Percentiles rank a stretch among this genome's conserved stretches.
Conservation (phyloP, 2,329 filamentous ascomycete species). For the Rutstroemia sp. region DNA sequence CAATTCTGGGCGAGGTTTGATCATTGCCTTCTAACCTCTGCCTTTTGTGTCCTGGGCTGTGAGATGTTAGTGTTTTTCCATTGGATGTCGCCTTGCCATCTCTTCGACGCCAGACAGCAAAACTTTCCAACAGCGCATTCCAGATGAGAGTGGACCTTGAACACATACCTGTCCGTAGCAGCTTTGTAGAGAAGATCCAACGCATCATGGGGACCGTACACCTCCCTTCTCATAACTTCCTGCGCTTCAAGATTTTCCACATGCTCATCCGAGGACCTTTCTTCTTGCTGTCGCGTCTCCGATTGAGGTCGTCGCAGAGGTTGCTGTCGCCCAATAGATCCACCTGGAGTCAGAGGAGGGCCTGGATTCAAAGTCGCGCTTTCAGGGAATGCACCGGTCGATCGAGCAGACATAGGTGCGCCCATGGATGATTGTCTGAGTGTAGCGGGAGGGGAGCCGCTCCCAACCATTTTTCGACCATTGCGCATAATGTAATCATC, state of each 20-base stretch:
- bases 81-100: no score
- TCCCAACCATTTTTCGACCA: conserved; percentile 58
- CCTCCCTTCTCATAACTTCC: conserved; percentile 58
- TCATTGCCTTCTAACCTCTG: conserved; percentile 16
- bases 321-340: conserved; percentile 56
- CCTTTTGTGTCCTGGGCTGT: conserved; percentile 29
- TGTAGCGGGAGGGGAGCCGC: conserved; percentile 33
- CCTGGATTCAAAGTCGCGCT: conserved; percentile 27
- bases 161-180: conserved; percentile 49
- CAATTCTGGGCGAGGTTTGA: conserved; percentile 23
- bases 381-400: conserved; percentile 19
- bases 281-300: conserved; percentile 27
- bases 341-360: conserved; percentile 55
- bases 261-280: conserved; percentile 41
- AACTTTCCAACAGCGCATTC: background rate
- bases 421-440: conserved; percentile 30
- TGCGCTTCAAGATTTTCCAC: conserved; percentile 59
- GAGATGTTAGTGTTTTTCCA: conserved; percentile 32
- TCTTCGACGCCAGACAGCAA: background rate
- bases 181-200: conserved; percentile 88
- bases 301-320: conserved; percentile 57
- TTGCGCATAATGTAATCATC: conserved; percentile 65
- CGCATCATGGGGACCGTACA: conserved; percentile 89
- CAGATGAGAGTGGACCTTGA: background rate
- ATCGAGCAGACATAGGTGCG: conserved; percentile 20